Evolutionary conservation across 1,139 yeast species (phyloP).

Genomic region (Yamadazyma kanchanaburiensis): DNA sequence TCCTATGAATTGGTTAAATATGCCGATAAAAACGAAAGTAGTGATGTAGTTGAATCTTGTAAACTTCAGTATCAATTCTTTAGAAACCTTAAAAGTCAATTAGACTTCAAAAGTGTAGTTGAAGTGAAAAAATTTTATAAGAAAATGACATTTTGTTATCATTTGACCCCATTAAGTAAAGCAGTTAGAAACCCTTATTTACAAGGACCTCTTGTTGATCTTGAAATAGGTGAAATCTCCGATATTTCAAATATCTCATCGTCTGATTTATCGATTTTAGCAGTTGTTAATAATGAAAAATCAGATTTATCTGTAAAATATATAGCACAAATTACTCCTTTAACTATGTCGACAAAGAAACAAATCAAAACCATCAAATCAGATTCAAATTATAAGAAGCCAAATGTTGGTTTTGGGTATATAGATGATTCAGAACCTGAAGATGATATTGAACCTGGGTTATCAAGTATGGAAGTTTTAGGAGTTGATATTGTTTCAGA

Average conservation of each 20-base stretch:
- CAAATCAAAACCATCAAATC: too few species aligned
- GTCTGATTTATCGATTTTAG: conserved; percentile 17
- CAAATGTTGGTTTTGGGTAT: conserved; percentile 38
- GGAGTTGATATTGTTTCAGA: conserved; percentile 9
- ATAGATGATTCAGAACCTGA: conserved; percentile 23
- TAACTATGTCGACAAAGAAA: too few species aligned
- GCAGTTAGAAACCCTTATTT: not conserved
- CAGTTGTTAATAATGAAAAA: conserved; percentile 13
- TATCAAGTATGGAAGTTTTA: conserved; percentile 4
- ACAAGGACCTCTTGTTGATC: conserved; percentile 13
- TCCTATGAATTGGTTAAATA: not conserved
- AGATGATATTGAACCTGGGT: conserved; percentile 6
- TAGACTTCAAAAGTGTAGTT: not conserved
- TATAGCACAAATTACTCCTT: conserved; percentile 30
- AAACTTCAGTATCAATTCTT: too few species aligned
- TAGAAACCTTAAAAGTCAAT: conserved; percentile 1
- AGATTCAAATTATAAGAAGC: conserved; percentile 29
- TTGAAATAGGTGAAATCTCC: conserved; percentile 11
- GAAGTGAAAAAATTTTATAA: conserved; percentile 3
- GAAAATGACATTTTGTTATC: conserved; percentile 1
- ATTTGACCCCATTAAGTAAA: not conserved
- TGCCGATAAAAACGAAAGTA: not conserved
- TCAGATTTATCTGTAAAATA: conserved; percentile 17
- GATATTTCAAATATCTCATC: conserved; percentile 17
- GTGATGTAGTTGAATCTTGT: too few species aligned